phyloP scores from a whole-genome alignment of 2,329 filamentous ascomycete genomes.

The Aspergillus sojae region DNA sequence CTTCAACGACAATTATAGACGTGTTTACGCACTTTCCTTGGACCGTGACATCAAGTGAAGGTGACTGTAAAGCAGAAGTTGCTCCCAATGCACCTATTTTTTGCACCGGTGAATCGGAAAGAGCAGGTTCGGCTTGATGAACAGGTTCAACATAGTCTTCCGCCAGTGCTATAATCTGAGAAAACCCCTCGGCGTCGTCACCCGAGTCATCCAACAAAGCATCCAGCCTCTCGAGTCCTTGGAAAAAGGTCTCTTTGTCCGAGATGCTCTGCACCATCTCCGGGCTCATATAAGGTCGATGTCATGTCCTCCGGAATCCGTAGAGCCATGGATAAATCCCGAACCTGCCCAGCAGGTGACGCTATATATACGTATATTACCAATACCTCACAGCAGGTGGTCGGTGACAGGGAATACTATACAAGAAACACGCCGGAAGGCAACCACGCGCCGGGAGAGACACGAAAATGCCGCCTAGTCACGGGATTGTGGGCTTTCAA shows the following conservation, averaged over 20 bases:
- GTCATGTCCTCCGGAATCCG: constrained; percentile 12
- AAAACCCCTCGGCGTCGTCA: constrained; percentile 28
- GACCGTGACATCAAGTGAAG: not conserved
- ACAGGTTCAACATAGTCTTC: not conserved
- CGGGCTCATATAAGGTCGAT: constrained; percentile 1
- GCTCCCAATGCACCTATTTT: not conserved
- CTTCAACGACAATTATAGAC: not conserved
- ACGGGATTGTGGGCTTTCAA: constrained; percentile 29
- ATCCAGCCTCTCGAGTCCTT: constrained; percentile 37
- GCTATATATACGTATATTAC: constrained; percentile 4
- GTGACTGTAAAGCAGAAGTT: constrained; percentile 7
- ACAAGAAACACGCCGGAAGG: constrained; percentile 10
- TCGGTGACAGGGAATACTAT: not conserved
- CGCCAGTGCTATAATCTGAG: constrained; percentile 17
- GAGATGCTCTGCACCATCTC: constrained; percentile 22
- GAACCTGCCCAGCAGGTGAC: constrained; percentile 15
- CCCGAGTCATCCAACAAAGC: constrained; percentile 28
- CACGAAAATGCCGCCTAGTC: constrained; percentile 40
- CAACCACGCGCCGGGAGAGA: constrained; percentile 21
- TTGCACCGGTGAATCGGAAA: not conserved
- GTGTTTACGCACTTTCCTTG: not conserved
- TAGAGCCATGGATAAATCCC: constrained; percentile 20
- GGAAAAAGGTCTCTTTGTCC: constrained; percentile 41
- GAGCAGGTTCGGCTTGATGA: constrained; percentile 2
- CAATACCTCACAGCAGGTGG: not conserved